Evolutionary conservation across 1,139 yeast species (phyloP).

Genomic region (Saccharomycopsis phalli): DNA sequence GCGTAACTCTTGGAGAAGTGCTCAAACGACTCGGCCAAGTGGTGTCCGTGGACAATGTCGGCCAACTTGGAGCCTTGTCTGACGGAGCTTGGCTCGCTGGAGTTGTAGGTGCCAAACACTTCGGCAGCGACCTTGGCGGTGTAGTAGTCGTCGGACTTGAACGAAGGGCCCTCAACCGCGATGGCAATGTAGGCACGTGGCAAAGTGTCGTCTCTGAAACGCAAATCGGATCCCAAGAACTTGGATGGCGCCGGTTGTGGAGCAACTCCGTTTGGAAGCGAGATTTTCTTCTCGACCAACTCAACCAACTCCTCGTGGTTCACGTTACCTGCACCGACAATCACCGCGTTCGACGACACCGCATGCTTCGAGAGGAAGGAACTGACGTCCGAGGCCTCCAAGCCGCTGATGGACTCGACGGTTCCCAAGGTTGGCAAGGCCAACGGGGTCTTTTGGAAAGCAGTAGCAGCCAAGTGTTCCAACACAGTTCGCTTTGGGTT

Average conservation of each 20-base stretch:
- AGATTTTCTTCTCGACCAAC: slow-evolving; percentile 44
- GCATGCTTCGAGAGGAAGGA: slow-evolving; percentile 49
- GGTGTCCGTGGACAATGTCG: slow-evolving; percentile 61
- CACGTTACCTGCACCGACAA: slow-evolving; percentile 68
- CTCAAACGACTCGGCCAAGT: slow-evolving; percentile 58
- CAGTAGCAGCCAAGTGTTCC: slow-evolving; percentile 71
- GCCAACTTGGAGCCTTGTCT: slow-evolving; percentile 84
- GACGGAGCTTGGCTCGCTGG: slow-evolving; percentile 43
- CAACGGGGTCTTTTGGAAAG: slow-evolving; percentile 77
- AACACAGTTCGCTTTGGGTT: slow-evolving; percentile 37
- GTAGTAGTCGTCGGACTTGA: slow-evolving; percentile 53
- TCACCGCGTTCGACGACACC: slow-evolving; percentile 54
- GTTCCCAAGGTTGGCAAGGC: slow-evolving; percentile 73
- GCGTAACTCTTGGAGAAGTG: slow-evolving; percentile 68
- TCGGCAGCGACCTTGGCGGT: slow-evolving; percentile 68
- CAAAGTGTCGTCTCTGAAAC: slow-evolving; percentile 80
- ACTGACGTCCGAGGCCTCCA: slow-evolving; percentile 50
- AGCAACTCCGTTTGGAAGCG: slow-evolving; percentile 45
- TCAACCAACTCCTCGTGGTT: slow-evolving; percentile 61
- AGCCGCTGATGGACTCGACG: slow-evolving; percentile 46
- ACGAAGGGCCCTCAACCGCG: slow-evolving; percentile 65
- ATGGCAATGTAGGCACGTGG: slow-evolving; percentile 72
- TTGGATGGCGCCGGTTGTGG: slow-evolving; percentile 45
- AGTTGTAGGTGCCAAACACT: slow-evolving; percentile 54
- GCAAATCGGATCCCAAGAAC: slow-evolving; percentile 77